Evolutionary conservation across 805 yeast genomes (phyloP).

Genomic region (Brettanomyces nanus): DNA sequence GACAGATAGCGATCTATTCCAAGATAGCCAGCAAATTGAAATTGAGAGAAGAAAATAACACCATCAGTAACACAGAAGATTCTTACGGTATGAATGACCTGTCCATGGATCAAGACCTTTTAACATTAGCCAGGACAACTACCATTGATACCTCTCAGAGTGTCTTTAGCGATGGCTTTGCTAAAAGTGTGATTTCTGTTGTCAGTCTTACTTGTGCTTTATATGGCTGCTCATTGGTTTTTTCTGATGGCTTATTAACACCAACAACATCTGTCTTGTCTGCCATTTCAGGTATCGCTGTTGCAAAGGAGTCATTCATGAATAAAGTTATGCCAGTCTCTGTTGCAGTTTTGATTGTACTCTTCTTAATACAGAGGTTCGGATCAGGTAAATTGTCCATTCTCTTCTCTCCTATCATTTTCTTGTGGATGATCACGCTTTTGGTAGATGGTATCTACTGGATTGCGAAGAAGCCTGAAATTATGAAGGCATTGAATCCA

Average conservation of each 20-base stretch:
- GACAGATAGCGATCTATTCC: conserved; percentile 56
- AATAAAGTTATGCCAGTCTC: conserved; percentile 40
- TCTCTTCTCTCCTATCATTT: conserved; percentile 46
- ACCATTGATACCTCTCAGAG: conserved; percentile 21
- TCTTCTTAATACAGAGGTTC: conserved; percentile 39
- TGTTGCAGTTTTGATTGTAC: conserved; percentile 35
- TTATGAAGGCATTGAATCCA: conserved; percentile 44
- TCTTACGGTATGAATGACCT: neutral
- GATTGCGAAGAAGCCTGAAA: conserved; percentile 33
- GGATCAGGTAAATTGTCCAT: conserved; percentile 44
- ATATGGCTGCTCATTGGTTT: conserved; percentile 47
- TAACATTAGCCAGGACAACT: conserved; percentile 31
- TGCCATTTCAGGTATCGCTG: conserved; percentile 48
- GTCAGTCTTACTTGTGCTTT: conserved; percentile 20
- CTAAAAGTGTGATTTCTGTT: neutral
- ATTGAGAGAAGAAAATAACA: conserved; percentile 12
- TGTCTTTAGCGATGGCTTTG: neutral
- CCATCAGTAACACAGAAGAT: neutral
- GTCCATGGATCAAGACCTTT: conserved; percentile 24
- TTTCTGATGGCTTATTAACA: conserved; percentile 54
- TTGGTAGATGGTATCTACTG: conserved; percentile 39
- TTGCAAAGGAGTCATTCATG: conserved; percentile 38
- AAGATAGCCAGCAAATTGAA: conserved; percentile 42
- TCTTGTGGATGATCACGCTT: conserved; percentile 41
- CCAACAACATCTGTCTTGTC: conserved; percentile 57